phyloP scores from a whole-genome alignment of 768 basidiomycete species.

The Kwoniella sp. region DNA sequence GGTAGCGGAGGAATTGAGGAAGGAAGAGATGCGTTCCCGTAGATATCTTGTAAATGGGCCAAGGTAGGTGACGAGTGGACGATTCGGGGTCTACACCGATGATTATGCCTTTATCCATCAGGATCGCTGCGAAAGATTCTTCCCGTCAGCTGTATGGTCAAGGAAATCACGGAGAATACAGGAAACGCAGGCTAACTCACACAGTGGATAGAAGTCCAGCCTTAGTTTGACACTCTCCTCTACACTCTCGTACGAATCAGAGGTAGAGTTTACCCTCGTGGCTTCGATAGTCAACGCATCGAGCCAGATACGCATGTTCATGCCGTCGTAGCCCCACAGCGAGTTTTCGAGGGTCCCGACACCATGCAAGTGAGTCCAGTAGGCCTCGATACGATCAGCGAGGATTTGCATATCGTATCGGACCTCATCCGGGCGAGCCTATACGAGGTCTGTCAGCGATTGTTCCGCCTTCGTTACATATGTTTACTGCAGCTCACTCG shows the following conservation, averaged over 20 bases:
- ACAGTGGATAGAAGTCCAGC: slow-evolving; percentile 92
- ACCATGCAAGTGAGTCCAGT: slow-evolving; percentile 95
- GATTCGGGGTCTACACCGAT: slow-evolving; percentile 92
- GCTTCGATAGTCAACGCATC: slow-evolving; percentile 89
- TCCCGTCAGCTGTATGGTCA: neutral
- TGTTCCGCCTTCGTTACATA: neutral
- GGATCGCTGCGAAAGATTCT: slow-evolving; percentile 67
- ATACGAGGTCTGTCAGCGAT: neutral
- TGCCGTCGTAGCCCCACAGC: slow-evolving; percentile 94
- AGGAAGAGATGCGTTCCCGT: slow-evolving; percentile 79
- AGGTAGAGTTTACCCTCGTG: slow-evolving; percentile 58
- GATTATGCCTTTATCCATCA: slow-evolving; percentile 99
- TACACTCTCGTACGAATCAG: slow-evolving; percentile 63
- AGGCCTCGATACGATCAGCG: slow-evolving; percentile 95
- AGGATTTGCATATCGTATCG: slow-evolving; percentile 94
- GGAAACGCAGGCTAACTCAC: slow-evolving; percentile 62
- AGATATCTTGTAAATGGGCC: slow-evolving; percentile 86
- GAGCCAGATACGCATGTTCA: slow-evolving; percentile 87
- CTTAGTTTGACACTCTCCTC: slow-evolving; percentile 92
- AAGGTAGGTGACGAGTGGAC: slow-evolving; percentile 74
- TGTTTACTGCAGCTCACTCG: slow-evolving; percentile 62
- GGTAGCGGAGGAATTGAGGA: slow-evolving; percentile 83
- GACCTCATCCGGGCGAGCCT: slow-evolving; percentile 78
- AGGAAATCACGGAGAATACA: no score
- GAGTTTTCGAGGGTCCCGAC: slow-evolving; percentile 94